Conservation (phyloP, 441 rosid genomes). For the Populus hybrid region DNA sequence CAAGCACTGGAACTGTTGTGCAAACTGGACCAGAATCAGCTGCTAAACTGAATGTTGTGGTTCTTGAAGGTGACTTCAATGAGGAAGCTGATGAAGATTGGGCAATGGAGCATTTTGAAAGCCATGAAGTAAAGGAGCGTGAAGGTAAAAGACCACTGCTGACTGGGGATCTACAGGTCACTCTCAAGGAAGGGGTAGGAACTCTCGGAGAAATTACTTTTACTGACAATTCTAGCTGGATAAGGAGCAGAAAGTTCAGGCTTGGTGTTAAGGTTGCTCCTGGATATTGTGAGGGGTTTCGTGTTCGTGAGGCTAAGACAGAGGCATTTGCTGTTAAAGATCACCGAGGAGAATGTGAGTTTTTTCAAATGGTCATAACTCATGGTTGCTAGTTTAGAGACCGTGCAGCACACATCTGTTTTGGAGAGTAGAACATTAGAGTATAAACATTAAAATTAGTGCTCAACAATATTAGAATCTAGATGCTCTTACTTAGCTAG, state of each 20-base stretch:
- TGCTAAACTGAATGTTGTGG: slow-evolving; percentile 76
- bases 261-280: slow-evolving; percentile 78
- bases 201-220: slow-evolving; percentile 95
- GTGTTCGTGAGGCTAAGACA: slow-evolving; percentile 89
- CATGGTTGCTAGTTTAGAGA: slow-evolving; percentile 6
- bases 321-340: slow-evolving; percentile 98
- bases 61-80: slow-evolving; percentile 91
- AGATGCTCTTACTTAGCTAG: neutral
- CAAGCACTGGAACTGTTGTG: slow-evolving; percentile 53
- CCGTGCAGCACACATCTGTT: neutral
- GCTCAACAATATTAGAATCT: neutral
- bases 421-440: neutral
- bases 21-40: slow-evolving; percentile 74
- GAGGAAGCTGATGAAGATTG: slow-evolving; percentile 76
- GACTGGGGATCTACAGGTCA: slow-evolving; percentile 80
- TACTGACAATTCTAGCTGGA: slow-evolving; percentile 99
- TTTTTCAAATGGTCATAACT: slow-evolving; percentile 6
- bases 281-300: slow-evolving; percentile 61
- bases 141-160: slow-evolving; percentile 93
- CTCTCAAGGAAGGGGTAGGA: slow-evolving; percentile 93
- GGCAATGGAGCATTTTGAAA: slow-evolving; percentile 79
- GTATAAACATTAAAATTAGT: neutral
- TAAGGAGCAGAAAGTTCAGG: slow-evolving; percentile 96
- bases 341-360: slow-evolving; percentile 96
- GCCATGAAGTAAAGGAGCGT: slow-evolving; percentile 83